phyloP scores from a whole-genome alignment of 106 monocot genomes.

The Alisma plantagoaquatica region DNA sequence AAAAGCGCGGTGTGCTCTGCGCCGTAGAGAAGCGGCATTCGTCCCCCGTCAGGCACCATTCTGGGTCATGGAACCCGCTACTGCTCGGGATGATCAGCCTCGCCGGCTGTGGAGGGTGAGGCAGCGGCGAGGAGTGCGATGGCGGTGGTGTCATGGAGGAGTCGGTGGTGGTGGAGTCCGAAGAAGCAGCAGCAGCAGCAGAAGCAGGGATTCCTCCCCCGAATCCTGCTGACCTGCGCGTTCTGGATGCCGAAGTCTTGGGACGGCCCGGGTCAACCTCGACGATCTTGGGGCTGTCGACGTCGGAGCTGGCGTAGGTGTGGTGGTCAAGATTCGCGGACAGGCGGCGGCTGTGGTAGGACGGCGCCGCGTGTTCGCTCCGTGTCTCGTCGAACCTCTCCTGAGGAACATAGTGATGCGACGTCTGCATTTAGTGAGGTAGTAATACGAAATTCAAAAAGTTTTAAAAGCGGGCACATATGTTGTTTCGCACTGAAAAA shows the following conservation, averaged over 20 bases:
- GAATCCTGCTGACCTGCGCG: slow-evolving; percentile 2
- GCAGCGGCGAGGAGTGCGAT: slow-evolving; percentile 7
- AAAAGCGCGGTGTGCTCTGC: slow-evolving; percentile 18
- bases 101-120: slow-evolving; percentile 1
- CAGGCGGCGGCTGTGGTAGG: slow-evolving; percentile 11
- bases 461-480: too few relatives aligned
- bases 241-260: slow-evolving; percentile 10
- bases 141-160: too few relatives aligned
- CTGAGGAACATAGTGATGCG: too few relatives aligned
- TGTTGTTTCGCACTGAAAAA: too few relatives aligned
- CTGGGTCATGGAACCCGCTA: not conserved
- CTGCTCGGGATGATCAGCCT: not conserved
- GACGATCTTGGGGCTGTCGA: slow-evolving; percentile 14
- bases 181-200: not conserved
- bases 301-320: not conserved
- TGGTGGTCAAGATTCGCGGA: slow-evolving; percentile 3
- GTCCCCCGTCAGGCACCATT: slow-evolving; percentile 11
- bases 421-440: too few relatives aligned
- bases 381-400: slow-evolving; percentile 40
- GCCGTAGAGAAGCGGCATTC: slow-evolving; percentile 19
- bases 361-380: slow-evolving; percentile 20
- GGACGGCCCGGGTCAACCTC: slow-evolving; percentile 16
- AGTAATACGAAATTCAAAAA: too few relatives aligned
- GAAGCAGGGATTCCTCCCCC: too few relatives aligned
- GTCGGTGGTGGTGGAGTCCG: slow-evolving; percentile 1